Evolutionary conservation across 2,329 filamentous ascomycete species (phyloP).

Genomic region (Mycocentrospora acerina): DNA sequence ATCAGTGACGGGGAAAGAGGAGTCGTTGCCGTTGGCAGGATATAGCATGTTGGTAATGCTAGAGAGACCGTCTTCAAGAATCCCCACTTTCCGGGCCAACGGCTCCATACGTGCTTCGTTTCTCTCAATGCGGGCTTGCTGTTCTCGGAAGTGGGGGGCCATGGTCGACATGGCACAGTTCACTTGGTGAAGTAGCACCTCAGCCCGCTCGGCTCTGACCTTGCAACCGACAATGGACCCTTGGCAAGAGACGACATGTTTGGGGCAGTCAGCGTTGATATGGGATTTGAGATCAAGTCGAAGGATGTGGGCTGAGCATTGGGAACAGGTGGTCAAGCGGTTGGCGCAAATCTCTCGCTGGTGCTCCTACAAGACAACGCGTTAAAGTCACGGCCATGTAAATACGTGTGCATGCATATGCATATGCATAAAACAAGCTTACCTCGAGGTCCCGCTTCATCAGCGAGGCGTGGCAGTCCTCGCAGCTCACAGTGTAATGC

Average conservation of each 20-base stretch:
- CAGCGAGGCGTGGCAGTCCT: constrained; percentile 55
- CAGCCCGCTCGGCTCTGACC: constrained; percentile 41
- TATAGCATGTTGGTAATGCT: constrained; percentile 48
- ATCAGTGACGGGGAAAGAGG: constrained; percentile 35
- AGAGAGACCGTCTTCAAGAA: constrained; percentile 48
- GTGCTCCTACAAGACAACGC: constrained; percentile 33
- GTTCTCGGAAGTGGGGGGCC: constrained; percentile 46
- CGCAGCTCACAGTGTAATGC: constrained; percentile 55
- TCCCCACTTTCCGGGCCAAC: constrained; percentile 46
- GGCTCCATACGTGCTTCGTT: constrained; percentile 47
- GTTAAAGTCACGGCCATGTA: constrained; percentile 31
- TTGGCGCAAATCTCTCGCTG: constrained; percentile 55
- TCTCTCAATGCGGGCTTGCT: constrained; percentile 47
- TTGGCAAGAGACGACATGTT: constrained; percentile 46
- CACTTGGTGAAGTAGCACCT: constrained; percentile 44
- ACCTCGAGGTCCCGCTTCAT: constrained; percentile 58
- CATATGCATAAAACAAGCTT: not conserved
- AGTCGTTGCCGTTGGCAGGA: constrained; percentile 33
- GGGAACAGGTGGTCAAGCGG: constrained; percentile 46
- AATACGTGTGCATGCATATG: too few relatives aligned
- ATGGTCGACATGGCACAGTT: constrained; percentile 50
- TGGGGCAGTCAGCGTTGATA: constrained; percentile 45
- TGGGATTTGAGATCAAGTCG: constrained; percentile 47
- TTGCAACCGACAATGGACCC: constrained; percentile 49
- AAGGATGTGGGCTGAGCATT: constrained; percentile 46